These are phyloP conservation scores for Zopfia rhizophila DNA, from an alignment of 2,329 filamentous ascomycete genomes.

Conservation along the genomic window DNA sequence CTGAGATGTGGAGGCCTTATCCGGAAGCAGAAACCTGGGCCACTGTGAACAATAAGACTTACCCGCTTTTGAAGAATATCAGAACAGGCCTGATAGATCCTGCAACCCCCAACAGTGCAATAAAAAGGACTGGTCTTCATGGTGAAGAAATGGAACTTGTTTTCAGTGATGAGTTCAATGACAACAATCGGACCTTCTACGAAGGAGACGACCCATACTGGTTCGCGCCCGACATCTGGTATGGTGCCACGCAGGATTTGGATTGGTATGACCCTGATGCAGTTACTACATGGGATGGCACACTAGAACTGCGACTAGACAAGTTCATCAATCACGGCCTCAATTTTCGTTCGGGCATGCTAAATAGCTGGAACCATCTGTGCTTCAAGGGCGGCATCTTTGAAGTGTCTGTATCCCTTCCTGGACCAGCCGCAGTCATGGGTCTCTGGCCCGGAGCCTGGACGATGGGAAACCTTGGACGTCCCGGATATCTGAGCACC, in stretches of 20 bases:
- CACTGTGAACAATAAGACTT: constrained; percentile 59
- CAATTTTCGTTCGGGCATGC: constrained; percentile 62
- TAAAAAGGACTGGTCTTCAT: constrained; percentile 57
- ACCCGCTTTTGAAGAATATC: constrained; percentile 61
- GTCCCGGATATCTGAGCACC: constrained; percentile 63
- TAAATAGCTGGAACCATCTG: constrained; percentile 64
- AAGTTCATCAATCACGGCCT: constrained; percentile 58
- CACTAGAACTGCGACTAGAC: constrained; percentile 59
- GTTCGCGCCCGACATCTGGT: constrained; percentile 64
- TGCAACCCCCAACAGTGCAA: constrained; percentile 60
- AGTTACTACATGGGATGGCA: constrained; percentile 60
- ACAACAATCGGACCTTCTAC: constrained; percentile 64
- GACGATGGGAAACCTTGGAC: constrained; percentile 65
- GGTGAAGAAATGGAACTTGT: constrained; percentile 60
- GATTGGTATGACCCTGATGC: constrained; percentile 66
- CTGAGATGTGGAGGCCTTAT: constrained; percentile 48
- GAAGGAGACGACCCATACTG: constrained; percentile 68
- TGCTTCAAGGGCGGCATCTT: constrained; percentile 66
- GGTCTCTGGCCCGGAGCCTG: constrained; percentile 65
- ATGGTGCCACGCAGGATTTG: constrained; percentile 62
- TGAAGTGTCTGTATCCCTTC: constrained; percentile 63
- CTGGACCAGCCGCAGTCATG: constrained; percentile 60
- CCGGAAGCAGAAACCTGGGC: constrained; percentile 53
- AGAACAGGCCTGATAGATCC: constrained; percentile 62
- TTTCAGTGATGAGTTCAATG: constrained; percentile 68